Evolutionary conservation across 805 yeast genomes (phyloP).

Genomic region (Starmerella tilneyi): DNA sequence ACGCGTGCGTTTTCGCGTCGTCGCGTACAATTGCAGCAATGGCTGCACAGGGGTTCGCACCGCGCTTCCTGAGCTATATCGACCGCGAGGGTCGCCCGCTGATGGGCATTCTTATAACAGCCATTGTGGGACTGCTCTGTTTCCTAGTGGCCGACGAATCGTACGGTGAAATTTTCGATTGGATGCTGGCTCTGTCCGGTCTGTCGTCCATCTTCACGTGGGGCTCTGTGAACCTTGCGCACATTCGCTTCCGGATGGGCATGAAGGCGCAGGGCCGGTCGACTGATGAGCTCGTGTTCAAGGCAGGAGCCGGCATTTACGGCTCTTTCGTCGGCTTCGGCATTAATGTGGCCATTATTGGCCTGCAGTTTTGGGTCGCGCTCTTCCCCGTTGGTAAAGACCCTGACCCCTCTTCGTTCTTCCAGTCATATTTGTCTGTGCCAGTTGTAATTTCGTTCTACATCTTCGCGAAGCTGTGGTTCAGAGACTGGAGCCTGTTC

Average conservation of each 20-base stretch:
- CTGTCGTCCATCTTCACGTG: conserved; percentile 69
- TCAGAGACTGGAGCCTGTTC: conserved; percentile 31
- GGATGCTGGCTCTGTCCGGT: conserved; percentile 72
- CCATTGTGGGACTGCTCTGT: conserved; percentile 45
- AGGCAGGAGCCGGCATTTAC: conserved; percentile 53
- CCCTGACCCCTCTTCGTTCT: conserved; percentile 37
- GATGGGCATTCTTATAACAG: conserved; percentile 45
- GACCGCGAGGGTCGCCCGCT: conserved; percentile 74
- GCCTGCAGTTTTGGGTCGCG: conserved; percentile 77
- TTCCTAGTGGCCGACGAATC: conserved; percentile 53
- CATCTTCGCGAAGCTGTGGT: conserved; percentile 43
- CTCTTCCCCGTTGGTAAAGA: conserved; percentile 50
- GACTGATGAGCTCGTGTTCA: conserved; percentile 57
- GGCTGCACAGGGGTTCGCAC: conserved; percentile 57
- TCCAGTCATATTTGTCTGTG: conserved; percentile 45
- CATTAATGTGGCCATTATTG: conserved; percentile 50
- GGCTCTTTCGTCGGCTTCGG: conserved; percentile 57
- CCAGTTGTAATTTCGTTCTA: conserved; percentile 38
- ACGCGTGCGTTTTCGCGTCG: conserved; percentile 59
- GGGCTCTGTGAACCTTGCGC: conserved; percentile 63
- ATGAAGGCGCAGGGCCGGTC: conserved; percentile 55
- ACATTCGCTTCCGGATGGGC: conserved; percentile 56
- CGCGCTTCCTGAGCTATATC: conserved; percentile 51
- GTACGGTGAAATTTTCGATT: conserved; percentile 46
- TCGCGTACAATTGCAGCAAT: conserved; percentile 59